Percentiles rank a stretch among this genome's conserved stretches.
These are phyloP conservation scores for Sicyos baderoa DNA, from an alignment of 306 rosid species.

Conservation along the genomic window DNA sequence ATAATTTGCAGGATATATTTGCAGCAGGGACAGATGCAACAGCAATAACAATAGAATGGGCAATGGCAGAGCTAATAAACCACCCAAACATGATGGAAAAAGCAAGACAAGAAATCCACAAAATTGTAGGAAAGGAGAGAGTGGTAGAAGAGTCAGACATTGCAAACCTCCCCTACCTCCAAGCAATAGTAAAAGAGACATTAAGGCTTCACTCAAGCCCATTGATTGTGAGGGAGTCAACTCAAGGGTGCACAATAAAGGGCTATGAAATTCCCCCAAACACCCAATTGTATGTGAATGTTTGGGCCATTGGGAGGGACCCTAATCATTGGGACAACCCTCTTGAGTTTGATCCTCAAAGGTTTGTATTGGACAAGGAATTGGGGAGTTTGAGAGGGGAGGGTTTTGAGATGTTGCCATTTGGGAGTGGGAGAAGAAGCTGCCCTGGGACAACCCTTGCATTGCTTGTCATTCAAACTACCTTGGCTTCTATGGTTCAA, in stretches of 20 bases:
- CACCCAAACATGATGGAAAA: conserved; percentile 47
- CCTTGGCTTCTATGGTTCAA: conserved; percentile 60
- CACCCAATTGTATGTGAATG: conserved; percentile 53
- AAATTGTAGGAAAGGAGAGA: conserved; percentile 41
- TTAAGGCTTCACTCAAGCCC: conserved; percentile 83
- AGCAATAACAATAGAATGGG: conserved; percentile 52
- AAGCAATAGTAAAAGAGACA: conserved; percentile 73
- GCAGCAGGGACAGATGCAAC: conserved; percentile 53
- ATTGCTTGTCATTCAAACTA: conserved; percentile 48
- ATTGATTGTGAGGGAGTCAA: conserved; percentile 47
- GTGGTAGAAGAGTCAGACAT: conserved; percentile 60
- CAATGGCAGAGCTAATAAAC: conserved; percentile 64
- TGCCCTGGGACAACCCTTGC: conserved; percentile 80
- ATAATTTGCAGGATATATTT: conserved; percentile 36
- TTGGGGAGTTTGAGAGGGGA: conserved; percentile 40
- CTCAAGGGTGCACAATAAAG: conserved; percentile 30
- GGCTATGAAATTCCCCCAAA: conserved; percentile 65
- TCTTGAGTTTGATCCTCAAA: conserved; percentile 60
- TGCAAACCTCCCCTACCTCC: conserved; percentile 51
- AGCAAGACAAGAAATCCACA: conserved; percentile 56
- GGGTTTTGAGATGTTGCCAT: conserved; percentile 43
- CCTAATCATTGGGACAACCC: conserved; percentile 63
- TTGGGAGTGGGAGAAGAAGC: conserved; percentile 81
- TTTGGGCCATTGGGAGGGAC: conserved; percentile 80
- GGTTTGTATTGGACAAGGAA: conserved; percentile 33